Evolutionary conservation across 1,284 basidiomycete species (phyloP), one percentile per base, ranked within the genome.

Genomic region (Irpex sp.): DNA sequence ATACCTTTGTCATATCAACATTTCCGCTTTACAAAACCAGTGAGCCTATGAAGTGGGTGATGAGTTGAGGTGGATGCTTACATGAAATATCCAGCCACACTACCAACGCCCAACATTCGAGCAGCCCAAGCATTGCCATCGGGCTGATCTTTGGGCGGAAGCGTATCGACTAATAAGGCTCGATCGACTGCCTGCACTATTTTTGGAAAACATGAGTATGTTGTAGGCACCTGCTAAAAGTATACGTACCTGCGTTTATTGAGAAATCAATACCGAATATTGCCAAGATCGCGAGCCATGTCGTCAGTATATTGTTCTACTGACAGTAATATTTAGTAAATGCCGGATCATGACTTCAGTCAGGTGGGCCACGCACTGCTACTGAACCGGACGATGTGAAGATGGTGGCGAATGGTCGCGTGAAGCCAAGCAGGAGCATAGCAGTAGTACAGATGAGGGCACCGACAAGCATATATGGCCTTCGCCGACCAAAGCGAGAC

Each of bases 71-170:
- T n/a, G 43, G 4, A 31, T 19, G 17, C 91, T 68, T 68, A 94
- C 93, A 93, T 81, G 70, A 93, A 95, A 75, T 95, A 95, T 0
- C 94, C 94, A 3, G 88, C 80, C 1, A 95, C 89, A 64, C 89
- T 88, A 5, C 94, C 94, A 43, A 93, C 71, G 0, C 91, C 92
- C 58, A 90, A 79, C 90, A 98, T 94, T 21, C 92, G 82, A 0
- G 94, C 94, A 1, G 94, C 95, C 96, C 97, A 99, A 0, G 96
- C 97, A 73, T 96, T 98, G 0, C 91, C 96, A 19, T 85, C 81
- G 6, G 94, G 88, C 74, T 98, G 97, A 57, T 88, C 81, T 0
- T 82, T 75, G 0, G 90, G 80, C 50, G 86, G 89, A 6, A 91
- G 72, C 0, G 79, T 87, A 67, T 92, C 90, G 0, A 95, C 88